These are phyloP conservation scores for Actinomucor elegans DNA, from an alignment of 371 early-diverging fungal genomes.

Conservation along the genomic window DNA sequence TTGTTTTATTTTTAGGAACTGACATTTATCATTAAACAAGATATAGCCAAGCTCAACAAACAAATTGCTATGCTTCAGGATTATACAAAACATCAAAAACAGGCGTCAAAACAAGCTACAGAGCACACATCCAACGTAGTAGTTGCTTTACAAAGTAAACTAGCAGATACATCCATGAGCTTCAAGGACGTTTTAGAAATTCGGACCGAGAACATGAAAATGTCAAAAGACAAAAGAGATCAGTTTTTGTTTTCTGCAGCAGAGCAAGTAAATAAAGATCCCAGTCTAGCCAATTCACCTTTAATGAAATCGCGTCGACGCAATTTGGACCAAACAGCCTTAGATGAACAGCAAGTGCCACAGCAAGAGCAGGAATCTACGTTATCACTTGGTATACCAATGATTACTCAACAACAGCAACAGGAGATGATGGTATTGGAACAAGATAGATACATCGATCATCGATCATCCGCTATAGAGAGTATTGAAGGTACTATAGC, in stretches of 20 bases:
- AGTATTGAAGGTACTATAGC: conserved; percentile 95
- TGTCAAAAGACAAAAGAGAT: conserved; percentile 69
- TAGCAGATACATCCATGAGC: conserved; percentile 84
- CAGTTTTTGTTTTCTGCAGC: conserved; percentile 50
- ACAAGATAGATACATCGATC: conserved; percentile 75
- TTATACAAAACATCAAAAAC: conserved; percentile 52
- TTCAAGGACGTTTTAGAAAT: conserved; percentile 95
- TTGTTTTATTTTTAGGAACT: conserved; percentile 65
- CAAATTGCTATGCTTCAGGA: conserved; percentile 86
- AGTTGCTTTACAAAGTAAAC: conserved; percentile 83
- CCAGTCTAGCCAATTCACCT: conserved; percentile 54
- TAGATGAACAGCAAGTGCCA: neutral
- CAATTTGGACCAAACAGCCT: conserved; percentile 9
- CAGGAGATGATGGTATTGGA: conserved; percentile 46
- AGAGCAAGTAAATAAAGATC: conserved; percentile 22
- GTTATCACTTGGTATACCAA: conserved; percentile 45
- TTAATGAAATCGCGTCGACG: conserved; percentile 52
- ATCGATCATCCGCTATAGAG: conserved; percentile 85
- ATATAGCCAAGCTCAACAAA: conserved; percentile 89
- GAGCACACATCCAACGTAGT: conserved; percentile 95
- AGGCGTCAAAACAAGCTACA: conserved; percentile 69
- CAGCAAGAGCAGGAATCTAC: conserved; percentile 35
- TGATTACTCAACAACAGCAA: conserved; percentile 53
- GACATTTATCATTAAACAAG: conserved; percentile 92
- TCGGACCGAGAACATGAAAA: conserved; percentile 79